phyloP scores from a whole-genome alignment of 2,329 filamentous ascomycete species.

The Aspergillus caelatus region DNA sequence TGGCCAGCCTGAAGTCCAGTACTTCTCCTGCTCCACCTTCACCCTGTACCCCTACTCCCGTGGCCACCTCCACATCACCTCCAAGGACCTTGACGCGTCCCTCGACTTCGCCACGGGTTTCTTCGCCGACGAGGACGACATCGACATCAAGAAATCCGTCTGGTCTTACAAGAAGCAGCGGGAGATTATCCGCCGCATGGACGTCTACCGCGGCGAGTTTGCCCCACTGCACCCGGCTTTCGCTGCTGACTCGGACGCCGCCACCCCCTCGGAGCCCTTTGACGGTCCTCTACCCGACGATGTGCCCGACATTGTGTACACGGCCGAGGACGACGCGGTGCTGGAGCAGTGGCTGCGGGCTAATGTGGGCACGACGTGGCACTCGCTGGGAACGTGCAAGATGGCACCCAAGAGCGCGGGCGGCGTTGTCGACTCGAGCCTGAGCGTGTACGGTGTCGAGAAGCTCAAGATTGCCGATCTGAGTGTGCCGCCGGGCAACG shows the following conservation, averaged over 20 bases:
- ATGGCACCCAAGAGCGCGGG: background rate
- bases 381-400: conserved; percentile 1
- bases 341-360: conserved; percentile 8
- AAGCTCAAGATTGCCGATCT: too few relatives aligned
- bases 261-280: too few relatives aligned
- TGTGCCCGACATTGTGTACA: background rate
- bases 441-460: too few relatives aligned
- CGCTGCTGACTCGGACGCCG: background rate
- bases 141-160: background rate
- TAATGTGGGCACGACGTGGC: conserved; percentile 4
- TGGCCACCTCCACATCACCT: conserved; percentile 6
- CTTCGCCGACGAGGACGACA: too few relatives aligned
- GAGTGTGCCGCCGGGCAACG: too few relatives aligned
- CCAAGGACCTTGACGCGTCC: background rate
- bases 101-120: too few relatives aligned
- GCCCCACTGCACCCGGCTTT: background rate
- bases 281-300: too few relatives aligned
- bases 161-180: conserved; percentile 8
- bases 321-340: conserved; percentile 5
- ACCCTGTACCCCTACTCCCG: conserved; percentile 7
- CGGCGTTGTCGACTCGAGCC: too few relatives aligned
- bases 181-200: conserved; percentile 7
- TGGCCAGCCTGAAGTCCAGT: background rate
- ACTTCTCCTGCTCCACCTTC: background rate
- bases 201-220: conserved; percentile 1